These are phyloP conservation scores for Rhynchospora breviuscula DNA, from an alignment of 176 grass and related monocot species.

Conservation along the genomic window DNA sequence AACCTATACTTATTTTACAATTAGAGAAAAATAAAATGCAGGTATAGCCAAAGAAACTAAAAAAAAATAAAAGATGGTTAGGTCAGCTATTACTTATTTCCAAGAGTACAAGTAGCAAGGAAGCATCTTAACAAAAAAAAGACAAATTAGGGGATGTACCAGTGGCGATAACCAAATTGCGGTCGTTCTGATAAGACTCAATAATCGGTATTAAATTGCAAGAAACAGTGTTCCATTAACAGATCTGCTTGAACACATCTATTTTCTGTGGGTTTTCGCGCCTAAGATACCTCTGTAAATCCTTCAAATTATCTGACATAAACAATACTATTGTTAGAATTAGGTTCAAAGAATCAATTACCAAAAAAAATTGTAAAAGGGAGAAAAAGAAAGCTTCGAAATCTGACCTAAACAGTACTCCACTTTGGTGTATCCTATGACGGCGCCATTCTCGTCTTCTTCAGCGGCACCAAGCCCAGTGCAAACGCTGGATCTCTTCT, in stretches of 20 bases:
- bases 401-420: constrained; percentile 60
- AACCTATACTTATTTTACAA: neutral
- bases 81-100: no score
- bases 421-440: constrained; percentile 58
- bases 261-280: constrained; percentile 63
- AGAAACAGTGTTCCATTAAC: constrained; percentile 73
- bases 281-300: constrained; percentile 72
- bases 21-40: no score
- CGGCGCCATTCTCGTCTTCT: constrained; percentile 43
- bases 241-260: constrained; percentile 85
- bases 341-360: neutral
- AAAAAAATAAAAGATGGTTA: no score
- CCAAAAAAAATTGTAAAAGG: neutral
- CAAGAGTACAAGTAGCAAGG: neutral
- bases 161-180: constrained; percentile 57
- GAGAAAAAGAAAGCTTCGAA: neutral
- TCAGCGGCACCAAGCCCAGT: constrained; percentile 35
- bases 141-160: constrained; percentile 28
- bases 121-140: neutral
- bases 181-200: constrained; percentile 65
- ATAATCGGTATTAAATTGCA: constrained; percentile 74
- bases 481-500: constrained; percentile 37
- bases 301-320: constrained; percentile 67
- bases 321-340: no score
- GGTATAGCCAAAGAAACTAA: no score